A percentile compares a stretch with the other conserved stretches of the same genome.
Conservation (phyloP, 306 rosid species). For the Echinosophora koreensis region DNA sequence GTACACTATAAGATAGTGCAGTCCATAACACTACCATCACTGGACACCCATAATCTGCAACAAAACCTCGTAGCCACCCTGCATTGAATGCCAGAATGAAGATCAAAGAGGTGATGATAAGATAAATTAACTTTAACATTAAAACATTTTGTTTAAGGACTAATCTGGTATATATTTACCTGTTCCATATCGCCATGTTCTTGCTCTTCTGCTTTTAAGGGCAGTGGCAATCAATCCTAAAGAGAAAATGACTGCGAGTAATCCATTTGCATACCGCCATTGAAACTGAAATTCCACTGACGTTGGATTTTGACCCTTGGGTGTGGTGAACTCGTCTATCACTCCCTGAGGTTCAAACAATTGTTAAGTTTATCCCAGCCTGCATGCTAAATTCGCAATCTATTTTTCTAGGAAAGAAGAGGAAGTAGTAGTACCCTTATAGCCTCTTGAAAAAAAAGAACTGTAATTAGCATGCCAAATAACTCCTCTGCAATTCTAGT, state of each 20-base stretch:
- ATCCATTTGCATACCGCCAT: constrained; percentile 82
- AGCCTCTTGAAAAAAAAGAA: constrained; percentile 91
- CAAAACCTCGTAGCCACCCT: constrained; percentile 76
- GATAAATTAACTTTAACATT: constrained; percentile 28
- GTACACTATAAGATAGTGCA: constrained; percentile 67
- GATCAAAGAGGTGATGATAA: constrained; percentile 34
- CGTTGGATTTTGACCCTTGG: constrained; percentile 53
- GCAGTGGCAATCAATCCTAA: constrained; percentile 72
- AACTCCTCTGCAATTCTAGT: constrained; percentile 90
- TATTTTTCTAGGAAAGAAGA: constrained; percentile 27
- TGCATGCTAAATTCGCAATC: constrained; percentile 15
- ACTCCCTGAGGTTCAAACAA: constrained; percentile 69
- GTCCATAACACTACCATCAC: constrained; percentile 85
- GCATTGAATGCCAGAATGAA: constrained; percentile 40
- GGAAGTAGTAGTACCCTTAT: constrained; percentile 66
- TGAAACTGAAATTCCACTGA: constrained; percentile 60
- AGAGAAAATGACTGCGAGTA: constrained; percentile 74
- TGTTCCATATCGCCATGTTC: constrained; percentile 89
- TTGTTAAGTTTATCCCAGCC: constrained; percentile 22
- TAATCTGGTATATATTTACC: constrained; percentile 49
- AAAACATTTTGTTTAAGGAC: not conserved
- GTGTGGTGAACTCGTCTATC: constrained; percentile 68
- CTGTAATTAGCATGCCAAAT: constrained; percentile 88
- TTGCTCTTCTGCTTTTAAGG: constrained; percentile 79
- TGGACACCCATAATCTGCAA: constrained; percentile 92